phyloP scores from a whole-genome alignment of 2,329 filamentous ascomycete species.

The Diaporthe ampelina region DNA sequence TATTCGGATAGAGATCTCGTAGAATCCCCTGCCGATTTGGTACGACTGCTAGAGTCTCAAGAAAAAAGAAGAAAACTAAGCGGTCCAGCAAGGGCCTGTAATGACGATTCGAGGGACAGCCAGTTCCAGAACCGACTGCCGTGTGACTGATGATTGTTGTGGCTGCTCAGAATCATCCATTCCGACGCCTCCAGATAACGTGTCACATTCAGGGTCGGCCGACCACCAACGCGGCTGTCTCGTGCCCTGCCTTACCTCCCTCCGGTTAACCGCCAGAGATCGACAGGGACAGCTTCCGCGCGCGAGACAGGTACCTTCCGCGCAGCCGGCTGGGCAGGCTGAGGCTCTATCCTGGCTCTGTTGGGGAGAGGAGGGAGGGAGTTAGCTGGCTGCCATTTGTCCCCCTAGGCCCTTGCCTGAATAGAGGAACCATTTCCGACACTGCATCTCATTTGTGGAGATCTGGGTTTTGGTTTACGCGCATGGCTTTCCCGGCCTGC shows the following conservation, averaged over 20 bases:
- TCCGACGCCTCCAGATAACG: slow-evolving; percentile 1
- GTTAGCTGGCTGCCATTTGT: background rate
- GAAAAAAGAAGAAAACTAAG: background rate
- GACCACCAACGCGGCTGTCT: slow-evolving; percentile 28
- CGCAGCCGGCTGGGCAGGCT: background rate
- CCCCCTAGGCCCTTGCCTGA: slow-evolving; percentile 15
- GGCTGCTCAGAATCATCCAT: background rate
- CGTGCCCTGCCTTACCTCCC: background rate
- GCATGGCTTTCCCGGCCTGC: background rate
- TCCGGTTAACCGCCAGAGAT: slow-evolving; percentile 3
- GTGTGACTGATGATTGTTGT: background rate
- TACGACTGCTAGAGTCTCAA: background rate
- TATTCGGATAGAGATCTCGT: slow-evolving; percentile 4
- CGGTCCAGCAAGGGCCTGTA: background rate
- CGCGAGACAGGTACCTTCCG: background rate
- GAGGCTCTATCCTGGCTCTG: slow-evolving; percentile 12
- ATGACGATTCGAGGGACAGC: slow-evolving; percentile 1
- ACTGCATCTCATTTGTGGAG: slow-evolving; percentile 19
- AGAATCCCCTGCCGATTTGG: slow-evolving; percentile 1
- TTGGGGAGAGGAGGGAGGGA: background rate
- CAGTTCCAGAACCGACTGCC: background rate
- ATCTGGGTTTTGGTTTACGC: background rate
- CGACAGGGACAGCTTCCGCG: slow-evolving; percentile 7
- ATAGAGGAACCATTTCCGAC: slow-evolving; percentile 32
- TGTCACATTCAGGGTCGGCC: slow-evolving; percentile 16